phyloP scores from a whole-genome alignment of 2,329 filamentous ascomycete species.

The Botryosphaeria dothidea region DNA sequence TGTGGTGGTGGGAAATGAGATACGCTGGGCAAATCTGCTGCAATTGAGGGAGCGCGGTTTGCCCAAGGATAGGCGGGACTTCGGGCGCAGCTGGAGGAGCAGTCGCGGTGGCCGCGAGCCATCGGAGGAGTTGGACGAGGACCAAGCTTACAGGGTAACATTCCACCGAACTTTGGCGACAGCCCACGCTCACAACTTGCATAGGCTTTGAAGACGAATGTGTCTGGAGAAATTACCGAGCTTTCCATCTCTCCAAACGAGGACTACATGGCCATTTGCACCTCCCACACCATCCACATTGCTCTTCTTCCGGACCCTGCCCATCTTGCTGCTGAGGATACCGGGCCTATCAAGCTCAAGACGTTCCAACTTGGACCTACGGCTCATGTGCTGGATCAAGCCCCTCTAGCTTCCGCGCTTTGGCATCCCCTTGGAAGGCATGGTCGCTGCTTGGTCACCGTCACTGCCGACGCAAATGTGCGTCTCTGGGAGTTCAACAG shows the following conservation, averaged over 20 bases:
- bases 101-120: slow-evolving; percentile 1
- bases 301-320: slow-evolving; percentile 80
- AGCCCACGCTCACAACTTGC: background rate
- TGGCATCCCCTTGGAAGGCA: slow-evolving; percentile 92
- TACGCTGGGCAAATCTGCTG: slow-evolving; percentile 86
- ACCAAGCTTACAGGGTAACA: slow-evolving; percentile 20
- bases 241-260: slow-evolving; percentile 80
- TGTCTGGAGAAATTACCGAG: slow-evolving; percentile 81
- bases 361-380: slow-evolving; percentile 91
- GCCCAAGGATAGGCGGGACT: background rate
- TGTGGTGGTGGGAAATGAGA: slow-evolving; percentile 82
- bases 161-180: background rate
- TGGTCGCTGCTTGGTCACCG: slow-evolving; percentile 79
- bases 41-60: slow-evolving; percentile 65
- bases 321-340: slow-evolving; percentile 70
- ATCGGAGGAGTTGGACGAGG: slow-evolving; percentile 3
- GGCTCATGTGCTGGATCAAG: slow-evolving; percentile 83
- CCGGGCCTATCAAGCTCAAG: slow-evolving; percentile 72
- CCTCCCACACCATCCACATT: slow-evolving; percentile 84
- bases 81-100: slow-evolving; percentile 6
- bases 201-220: slow-evolving; percentile 73
- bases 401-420: slow-evolving; percentile 75
- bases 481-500: slow-evolving; percentile 87
- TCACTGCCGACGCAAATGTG: slow-evolving; percentile 85
- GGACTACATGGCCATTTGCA: slow-evolving; percentile 81